Evolutionary conservation across 2,329 filamentous ascomycete genomes (phyloP), one percentile per base, ranked within the genome.

Genomic region (Colletotrichum tropicicola): DNA sequence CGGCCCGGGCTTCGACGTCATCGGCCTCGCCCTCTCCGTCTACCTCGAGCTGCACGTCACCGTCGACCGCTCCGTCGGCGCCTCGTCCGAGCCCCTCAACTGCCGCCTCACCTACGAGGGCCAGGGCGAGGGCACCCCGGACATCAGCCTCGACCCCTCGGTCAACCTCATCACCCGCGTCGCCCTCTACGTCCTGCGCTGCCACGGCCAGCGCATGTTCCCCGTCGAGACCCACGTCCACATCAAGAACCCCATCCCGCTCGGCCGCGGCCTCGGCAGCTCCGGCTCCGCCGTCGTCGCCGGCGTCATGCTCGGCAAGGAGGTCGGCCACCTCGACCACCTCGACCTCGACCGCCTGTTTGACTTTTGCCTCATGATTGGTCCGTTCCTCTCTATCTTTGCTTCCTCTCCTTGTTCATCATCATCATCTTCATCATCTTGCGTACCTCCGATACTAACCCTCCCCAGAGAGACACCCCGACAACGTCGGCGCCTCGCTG

Each of bases 311-410:
- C 85, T 99, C 47, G 96, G 91, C 41, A 97, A 96, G 80, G 91
- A 97, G 77, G 92, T 96, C 48, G 95, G 94, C 37, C 86, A 91
- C 30, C 85, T 99, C 66, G 84, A 90, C 45, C 82, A 86, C 41
- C 37, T 68, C 4, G 89, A 88, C 63, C 90, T 92, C 73, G 91
- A 93, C 69, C 87, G 96, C 39, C 87, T 99, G 75, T 90, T 99
- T 72, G 96, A 99, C 80, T 99, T 94, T 78, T 97, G 93, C 75
- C 84, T 99, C 70, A 99, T 99, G 96, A 97, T 98, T 78, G 92
- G 90, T 91, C 78, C 69, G 82, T 75, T 9, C 4, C 23, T 19
- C 21, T 8, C 12, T 9, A 12, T 21, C 21, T 39, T 43, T 5
- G 6, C 21, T 12, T n/a, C n/a, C n/a, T n/a, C n/a, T n/a, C n/a